Evolutionary conservation across 1,139 yeast genomes (phyloP), one percentile per base, ranked within the genome.

Genomic region (Yamadazyma friedrichii): DNA sequence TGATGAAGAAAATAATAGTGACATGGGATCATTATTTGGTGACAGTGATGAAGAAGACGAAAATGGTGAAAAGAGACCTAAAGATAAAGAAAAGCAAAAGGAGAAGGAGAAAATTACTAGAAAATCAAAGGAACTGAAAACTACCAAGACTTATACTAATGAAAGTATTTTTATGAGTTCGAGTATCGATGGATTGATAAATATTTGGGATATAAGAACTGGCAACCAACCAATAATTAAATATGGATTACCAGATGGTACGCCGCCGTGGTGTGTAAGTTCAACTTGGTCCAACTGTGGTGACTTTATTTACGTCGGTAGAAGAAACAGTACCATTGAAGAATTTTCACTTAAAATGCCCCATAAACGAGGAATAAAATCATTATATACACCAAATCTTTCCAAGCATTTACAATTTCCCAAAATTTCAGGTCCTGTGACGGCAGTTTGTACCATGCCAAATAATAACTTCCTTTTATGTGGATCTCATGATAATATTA

Each of bases 221-320:
- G 49, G 50, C 6, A 44, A 51, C 1, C 54, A 57, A 29, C 84
- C 82, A 0, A 72, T 83, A 3, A 68, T 76, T 31, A 58, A 60
- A 38, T 62, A 86, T 16, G 80, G 81, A 1, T 78, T 82, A 3
- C 80, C 88, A 0, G 69, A 74, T 6, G 80, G 80, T 1, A 76
- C 82, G 0, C 96, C 98, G 1, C 98, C 98, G 0, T 93, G 98
- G 98, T 85, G 96, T 62, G 83, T 86, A 77, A 78, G 88, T n/a
- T 82, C 96, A 0, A 79, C 88, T 40, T 94, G 98, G 98, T 84
- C 96, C 5, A 71, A 74, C 42, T 83, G 84, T 53, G 98, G 98
- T 8, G 83, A 87, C 44, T 72, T 69, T 36, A 74, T 91, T 11
- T 93, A 75, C 54, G 89, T 83, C 3, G 98, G 98, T 1, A 76